These are phyloP conservation scores for Sclerotinia borealis DNA, from an alignment of 2,329 filamentous ascomycete genomes.

Conservation along the genomic window DNA sequence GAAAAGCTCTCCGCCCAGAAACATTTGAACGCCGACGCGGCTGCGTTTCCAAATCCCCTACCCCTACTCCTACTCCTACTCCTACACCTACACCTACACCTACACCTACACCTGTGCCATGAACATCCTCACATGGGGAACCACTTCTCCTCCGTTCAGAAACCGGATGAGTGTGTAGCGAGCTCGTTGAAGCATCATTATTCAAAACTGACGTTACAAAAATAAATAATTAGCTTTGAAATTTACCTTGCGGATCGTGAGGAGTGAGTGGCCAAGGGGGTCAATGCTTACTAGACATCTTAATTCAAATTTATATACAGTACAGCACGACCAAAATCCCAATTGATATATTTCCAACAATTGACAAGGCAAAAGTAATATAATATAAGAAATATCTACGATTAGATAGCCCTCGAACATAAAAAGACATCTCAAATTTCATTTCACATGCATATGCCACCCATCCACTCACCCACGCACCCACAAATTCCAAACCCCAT, in stretches of 20 bases:
- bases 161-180: neutral
- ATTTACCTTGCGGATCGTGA: neutral
- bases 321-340: neutral
- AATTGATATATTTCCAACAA: neutral
- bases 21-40: constrained; percentile 8
- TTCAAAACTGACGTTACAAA: neutral
- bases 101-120: neutral
- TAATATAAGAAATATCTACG: neutral
- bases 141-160: neutral
- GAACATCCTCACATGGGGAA: neutral
- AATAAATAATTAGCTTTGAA: neutral
- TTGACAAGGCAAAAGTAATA: neutral
- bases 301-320: no score
- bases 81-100: neutral
- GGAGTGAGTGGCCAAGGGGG: neutral
- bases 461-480: no score
- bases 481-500: no score
- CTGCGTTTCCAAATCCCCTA: neutral
- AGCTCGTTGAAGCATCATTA: neutral
- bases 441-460: neutral
- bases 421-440: neutral
- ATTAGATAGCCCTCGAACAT: neutral
- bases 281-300: neutral
- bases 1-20: neutral
- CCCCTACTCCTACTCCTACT: neutral